These are phyloP conservation scores for Xylaria telfairii DNA, from an alignment of 495 filamentous ascomycete genomes.

Conservation along the genomic window DNA sequence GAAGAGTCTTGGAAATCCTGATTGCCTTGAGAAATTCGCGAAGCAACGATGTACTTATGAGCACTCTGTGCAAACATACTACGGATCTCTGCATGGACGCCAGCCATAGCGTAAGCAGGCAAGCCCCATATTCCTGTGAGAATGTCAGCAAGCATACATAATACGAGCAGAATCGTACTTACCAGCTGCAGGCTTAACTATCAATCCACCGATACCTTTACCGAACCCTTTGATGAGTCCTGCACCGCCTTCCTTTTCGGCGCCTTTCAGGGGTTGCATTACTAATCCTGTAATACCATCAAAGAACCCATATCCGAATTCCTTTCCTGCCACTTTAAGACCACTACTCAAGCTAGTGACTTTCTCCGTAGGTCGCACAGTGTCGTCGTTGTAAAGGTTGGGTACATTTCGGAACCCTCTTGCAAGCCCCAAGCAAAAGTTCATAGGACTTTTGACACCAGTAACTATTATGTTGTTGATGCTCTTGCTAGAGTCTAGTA, in stretches of 20 bases:
- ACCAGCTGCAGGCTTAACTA: conserved; percentile 75
- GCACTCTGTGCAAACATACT: conserved; percentile 66
- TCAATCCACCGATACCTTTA: conserved; percentile 73
- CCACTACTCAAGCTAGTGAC: conserved; percentile 74
- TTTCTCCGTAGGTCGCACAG: conserved; percentile 69
- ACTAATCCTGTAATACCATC: conserved; percentile 76
- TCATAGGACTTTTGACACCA: conserved; percentile 77
- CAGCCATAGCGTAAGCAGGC: conserved; percentile 76
- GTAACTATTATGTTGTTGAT: conserved; percentile 71
- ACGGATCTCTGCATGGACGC: conserved; percentile 74
- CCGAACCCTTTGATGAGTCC: conserved; percentile 79
- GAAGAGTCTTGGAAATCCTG: conserved; percentile 61
- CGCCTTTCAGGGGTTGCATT: conserved; percentile 71
- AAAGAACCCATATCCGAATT: conserved; percentile 70
- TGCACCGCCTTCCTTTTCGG: conserved; percentile 68
- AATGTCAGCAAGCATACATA: conserved; percentile 23
- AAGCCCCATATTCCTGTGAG: conserved; percentile 62
- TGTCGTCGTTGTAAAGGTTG: conserved; percentile 77
- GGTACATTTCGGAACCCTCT: conserved; percentile 89
- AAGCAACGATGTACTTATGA: conserved; percentile 73
- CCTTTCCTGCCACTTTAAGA: conserved; percentile 67
- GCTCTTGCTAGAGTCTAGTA: conserved; percentile 66
- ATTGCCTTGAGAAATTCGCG: conserved; percentile 74
- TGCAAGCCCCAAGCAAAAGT: conserved; percentile 76
- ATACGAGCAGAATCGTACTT: conserved; percentile 29